Percentiles rank a stretch among this genome's conserved stretches.
phyloP scores from a whole-genome alignment of 2,329 filamentous ascomycete genomes.

The Fusarium acutatum region DNA sequence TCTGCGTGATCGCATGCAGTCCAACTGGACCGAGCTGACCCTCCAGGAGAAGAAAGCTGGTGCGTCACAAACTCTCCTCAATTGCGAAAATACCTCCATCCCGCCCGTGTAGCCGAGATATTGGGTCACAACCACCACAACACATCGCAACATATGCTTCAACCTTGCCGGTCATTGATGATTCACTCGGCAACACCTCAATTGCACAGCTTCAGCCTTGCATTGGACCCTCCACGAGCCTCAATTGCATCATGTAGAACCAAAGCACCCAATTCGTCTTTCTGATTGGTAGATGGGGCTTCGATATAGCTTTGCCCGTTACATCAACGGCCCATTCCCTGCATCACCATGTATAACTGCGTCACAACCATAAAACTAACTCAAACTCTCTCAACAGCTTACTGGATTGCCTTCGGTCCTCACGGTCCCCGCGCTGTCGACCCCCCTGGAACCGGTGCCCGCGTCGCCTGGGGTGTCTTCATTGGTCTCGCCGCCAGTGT shows the following conservation, averaged over 20 bases:
- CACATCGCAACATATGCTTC: background rate
- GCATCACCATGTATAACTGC: conserved; percentile 10
- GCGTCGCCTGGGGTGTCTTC: conserved; percentile 77
- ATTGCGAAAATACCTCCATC: conserved; percentile 48
- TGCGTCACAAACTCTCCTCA: conserved; percentile 63
- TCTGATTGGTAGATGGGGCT: conserved; percentile 33
- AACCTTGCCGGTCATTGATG: conserved; percentile 20
- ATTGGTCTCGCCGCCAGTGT: conserved; percentile 73
- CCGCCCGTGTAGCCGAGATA: conserved; percentile 39
- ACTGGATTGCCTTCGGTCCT: conserved; percentile 98
- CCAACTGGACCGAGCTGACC: conserved; percentile 94
- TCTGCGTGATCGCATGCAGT: conserved; percentile 98
- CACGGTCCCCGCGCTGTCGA: conserved; percentile 88
- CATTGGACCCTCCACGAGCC: conserved; percentile 18
- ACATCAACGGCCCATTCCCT: conserved; percentile 23
- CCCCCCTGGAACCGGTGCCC: conserved; percentile 85
- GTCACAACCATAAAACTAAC: conserved; percentile 46
- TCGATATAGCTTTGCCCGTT: conserved; percentile 23
- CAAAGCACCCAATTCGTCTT: conserved; percentile 29
- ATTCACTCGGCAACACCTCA: conserved; percentile 22
- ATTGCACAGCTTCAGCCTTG: conserved; percentile 32
- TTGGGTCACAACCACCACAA: conserved; percentile 18
- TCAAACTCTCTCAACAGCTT: conserved; percentile 70
- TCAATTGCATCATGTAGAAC: conserved; percentile 42
- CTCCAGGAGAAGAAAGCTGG: conserved; percentile 98